Evolutionary conservation across 2,329 filamentous ascomycete genomes (phyloP), one percentile per base, ranked within the genome.

Genomic region (Pezicula rhizophila): DNA sequence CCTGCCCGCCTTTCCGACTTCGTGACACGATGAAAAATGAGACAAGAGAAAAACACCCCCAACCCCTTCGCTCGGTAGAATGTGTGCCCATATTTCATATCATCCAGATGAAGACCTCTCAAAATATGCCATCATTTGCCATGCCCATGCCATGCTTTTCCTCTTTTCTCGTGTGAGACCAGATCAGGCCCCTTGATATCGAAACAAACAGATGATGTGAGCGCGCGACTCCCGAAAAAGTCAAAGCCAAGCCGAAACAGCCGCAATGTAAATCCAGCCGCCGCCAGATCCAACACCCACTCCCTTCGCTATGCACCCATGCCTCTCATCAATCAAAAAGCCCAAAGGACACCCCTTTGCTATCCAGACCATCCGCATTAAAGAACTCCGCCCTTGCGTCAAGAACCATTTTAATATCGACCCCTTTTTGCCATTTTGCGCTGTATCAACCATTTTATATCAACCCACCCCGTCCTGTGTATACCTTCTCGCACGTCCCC

Each of bases 331-430:
- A 31, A 25, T 41, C 45, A 33, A 41, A 31, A 47, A 38, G 28
- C 39, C 39, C 31, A 17, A 34, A 48, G 23, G 31, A 31, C 26
- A 33, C 25, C 26, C 39, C 39, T 25, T 48, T 39, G 38, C 40
- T 37, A 56, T 52, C 57, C 58, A 51, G 52, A 46, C 53, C 50
- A 58, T 60, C 62, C 61, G 61, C 62, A 65, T 65, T 59, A 64
- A 64, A 62, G 55, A 63, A 63, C 61, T 64, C 62, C 61, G 51
- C 56, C 17, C 18, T 49, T 59, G 58, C 58, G 53, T 57, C 57
- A 57, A 57, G 41, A 50, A 57, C 51, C 53, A 47, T 50, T 45
- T 38, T 50, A 17, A 35, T 20, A 40, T 56, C 47, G 28, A 31
- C 28, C 28, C 40, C 46, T 38, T 50, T 52, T 34, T 52, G 45